A percentile compares a stretch with the other conserved stretches of the same genome.
Evolutionary conservation across 106 monocot species (phyloP).

Genomic region (Alisma plantagoaquatica): DNA sequence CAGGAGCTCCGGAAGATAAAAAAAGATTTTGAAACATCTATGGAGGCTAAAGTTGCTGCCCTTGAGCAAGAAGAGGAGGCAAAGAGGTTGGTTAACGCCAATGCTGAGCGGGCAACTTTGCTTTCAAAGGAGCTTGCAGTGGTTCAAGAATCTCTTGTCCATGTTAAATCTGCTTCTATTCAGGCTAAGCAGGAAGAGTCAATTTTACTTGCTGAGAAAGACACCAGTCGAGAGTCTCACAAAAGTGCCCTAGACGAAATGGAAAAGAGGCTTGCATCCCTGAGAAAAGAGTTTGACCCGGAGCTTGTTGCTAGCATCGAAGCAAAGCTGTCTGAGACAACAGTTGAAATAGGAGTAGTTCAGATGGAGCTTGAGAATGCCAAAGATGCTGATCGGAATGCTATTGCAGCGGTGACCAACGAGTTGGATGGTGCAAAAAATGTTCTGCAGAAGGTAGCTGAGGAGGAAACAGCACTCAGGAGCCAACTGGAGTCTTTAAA

Average conservation of each 20-base stretch:
- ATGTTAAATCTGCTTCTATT: slow-evolving; percentile 52
- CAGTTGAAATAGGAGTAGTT: slow-evolving; percentile 26
- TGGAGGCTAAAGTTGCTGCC: slow-evolving; percentile 38
- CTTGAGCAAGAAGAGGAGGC: slow-evolving; percentile 44
- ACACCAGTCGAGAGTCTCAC: slow-evolving; percentile 25
- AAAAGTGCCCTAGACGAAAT: slow-evolving; percentile 34
- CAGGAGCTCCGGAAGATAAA: slow-evolving; percentile 8
- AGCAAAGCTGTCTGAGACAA: slow-evolving; percentile 35
- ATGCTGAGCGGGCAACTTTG: slow-evolving; percentile 33
- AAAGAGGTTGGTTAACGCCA: slow-evolving; percentile 27
- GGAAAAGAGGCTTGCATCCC: slow-evolving; percentile 27
- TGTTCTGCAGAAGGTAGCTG: slow-evolving; percentile 44
- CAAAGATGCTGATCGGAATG: slow-evolving; percentile 29
- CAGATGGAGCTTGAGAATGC: slow-evolving; percentile 43
- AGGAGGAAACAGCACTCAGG: slow-evolving; percentile 47
- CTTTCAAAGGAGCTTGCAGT: slow-evolving; percentile 50
- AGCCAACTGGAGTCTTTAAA: slow-evolving; percentile 42
- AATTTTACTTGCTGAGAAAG: slow-evolving; percentile 41
- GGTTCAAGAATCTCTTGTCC: slow-evolving; percentile 41
- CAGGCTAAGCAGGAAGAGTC: slow-evolving; percentile 46
- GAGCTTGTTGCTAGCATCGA: slow-evolving; percentile 22
- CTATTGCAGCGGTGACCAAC: slow-evolving; percentile 25
- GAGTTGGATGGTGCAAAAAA: slow-evolving; percentile 65
- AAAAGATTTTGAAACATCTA: slow-evolving; percentile 52
- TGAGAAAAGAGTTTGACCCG: slow-evolving; percentile 56